Conservation (phyloP, 495 filamentous ascomycete species). For the Penicillium silybi region DNA sequence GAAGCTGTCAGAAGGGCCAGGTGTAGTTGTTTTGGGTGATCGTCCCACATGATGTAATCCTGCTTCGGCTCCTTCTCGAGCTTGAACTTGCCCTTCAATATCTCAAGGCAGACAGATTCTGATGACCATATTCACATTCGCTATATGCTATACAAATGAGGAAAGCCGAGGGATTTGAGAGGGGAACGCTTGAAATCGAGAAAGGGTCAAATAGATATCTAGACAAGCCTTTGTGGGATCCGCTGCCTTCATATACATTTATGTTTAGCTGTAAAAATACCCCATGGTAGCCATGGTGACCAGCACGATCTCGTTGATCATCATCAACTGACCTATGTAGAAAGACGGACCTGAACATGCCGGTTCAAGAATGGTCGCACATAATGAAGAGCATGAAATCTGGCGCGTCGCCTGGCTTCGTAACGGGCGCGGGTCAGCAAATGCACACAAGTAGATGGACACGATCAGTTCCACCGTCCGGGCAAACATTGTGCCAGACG, state of each 20-base stretch:
- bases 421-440: slow-evolving; percentile 10
- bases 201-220: too few relatives aligned
- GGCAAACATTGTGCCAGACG: slow-evolving; percentile 39
- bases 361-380: slow-evolving; percentile 57
- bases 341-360: slow-evolving; percentile 63
- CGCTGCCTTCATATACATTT: too few relatives aligned
- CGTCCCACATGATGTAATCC: not conserved
- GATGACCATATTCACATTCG: too few relatives aligned
- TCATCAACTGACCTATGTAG: slow-evolving; percentile 48
- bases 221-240: too few relatives aligned
- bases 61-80: not conserved
- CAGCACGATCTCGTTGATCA: too few relatives aligned
- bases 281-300: too few relatives aligned
- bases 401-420: slow-evolving; percentile 53
- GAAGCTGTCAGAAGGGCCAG: not conserved
- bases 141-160: too few relatives aligned
- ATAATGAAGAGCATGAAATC: slow-evolving; percentile 56
- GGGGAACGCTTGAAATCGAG: too few relatives aligned
- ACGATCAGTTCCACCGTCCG: slow-evolving; percentile 34
- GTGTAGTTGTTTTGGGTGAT: not conserved
- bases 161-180: too few relatives aligned
- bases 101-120: too few relatives aligned
- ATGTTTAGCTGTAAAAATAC: not conserved
- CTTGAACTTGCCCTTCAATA: too few relatives aligned
- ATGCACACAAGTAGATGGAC: slow-evolving; percentile 29